Evolutionary conservation across 257 asterid genomes (phyloP), one percentile per base, ranked within the genome.

Genomic region (Nicotiana obtusifolia): DNA sequence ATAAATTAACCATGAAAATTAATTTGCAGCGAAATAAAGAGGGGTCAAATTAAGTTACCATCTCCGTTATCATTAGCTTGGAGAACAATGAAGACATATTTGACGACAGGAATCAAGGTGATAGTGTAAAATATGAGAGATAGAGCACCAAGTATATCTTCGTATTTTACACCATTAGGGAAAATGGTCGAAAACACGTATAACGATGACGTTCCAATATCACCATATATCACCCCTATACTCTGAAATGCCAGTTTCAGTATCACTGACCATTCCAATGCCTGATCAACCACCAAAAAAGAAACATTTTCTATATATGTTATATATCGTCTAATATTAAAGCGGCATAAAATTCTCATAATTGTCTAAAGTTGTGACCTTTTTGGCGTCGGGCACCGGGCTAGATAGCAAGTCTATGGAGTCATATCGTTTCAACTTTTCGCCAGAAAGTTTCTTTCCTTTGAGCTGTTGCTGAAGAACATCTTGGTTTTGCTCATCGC

Each of bases 151-250:
- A 83, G 80, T 52, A 85, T 53, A 67, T 85, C 87, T n/a, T 87
- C 82, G 16, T 71, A 62, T 9, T 52, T 77, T 14, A 82, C 75
- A 35, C 84, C 60, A 26, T 73, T 41, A 10, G 80, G 60, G 14
- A 69, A 71, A 5, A 81, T 77, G 11, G 82, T 16, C 0, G 86
- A 3, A 9, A 37, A 53, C 37, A 64, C 83, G 20, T 78, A 78
- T 49, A 78, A 24, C 4, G 83, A 83, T 22, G 86, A 83, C 2
- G 90, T 88, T 10, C 86, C 89, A 56, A 88, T 78, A 16, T 88
- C 90, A 76, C 90, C 89, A 60, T 88, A 88, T 37, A 86, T 87
- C 31, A 88, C 89, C 19, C 88, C 89, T 5, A 84, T 85, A 35
- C 87, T 37, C 61, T 86, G 88, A 52, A 71, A 86, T 6, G 90